These are phyloP conservation scores for Dalbergia cochinchinensis DNA, from an alignment of 306 rosid species.

Conservation along the genomic window DNA sequence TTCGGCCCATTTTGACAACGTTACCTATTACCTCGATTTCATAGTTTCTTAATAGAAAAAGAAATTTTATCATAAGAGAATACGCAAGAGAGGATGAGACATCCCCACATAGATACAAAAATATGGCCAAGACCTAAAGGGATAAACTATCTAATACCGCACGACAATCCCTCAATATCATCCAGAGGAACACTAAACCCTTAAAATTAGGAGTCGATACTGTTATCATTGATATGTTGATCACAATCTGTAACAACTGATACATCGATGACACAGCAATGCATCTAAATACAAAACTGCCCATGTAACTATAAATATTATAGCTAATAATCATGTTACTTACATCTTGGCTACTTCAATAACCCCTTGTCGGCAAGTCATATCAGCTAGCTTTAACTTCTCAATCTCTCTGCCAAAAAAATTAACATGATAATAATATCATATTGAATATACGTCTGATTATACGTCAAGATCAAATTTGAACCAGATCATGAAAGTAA, in stretches of 20 bases:
- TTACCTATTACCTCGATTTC: no score
- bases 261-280: not conserved
- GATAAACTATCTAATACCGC: no score
- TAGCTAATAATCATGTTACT: constrained; percentile 47
- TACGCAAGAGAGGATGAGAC: no score
- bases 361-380: constrained; percentile 96
- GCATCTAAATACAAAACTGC: constrained; percentile 28
- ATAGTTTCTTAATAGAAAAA: no score
- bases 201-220: constrained; percentile 3
- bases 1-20: no score
- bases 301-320: constrained; percentile 17
- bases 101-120: no score
- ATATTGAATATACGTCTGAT: not conserved
- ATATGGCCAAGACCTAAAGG: no score
- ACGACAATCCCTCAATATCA: no score
- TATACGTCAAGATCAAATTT: constrained; percentile 22
- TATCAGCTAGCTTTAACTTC: constrained; percentile 87
- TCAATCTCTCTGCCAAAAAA: constrained; percentile 84
- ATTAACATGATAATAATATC: constrained; percentile 35
- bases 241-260: not conserved
- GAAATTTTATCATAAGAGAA: no score
- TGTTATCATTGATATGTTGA: not conserved
- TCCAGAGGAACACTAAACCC: not conserved
- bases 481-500: not conserved
- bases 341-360: constrained; percentile 98